Evolutionary conservation across 257 asterid genomes (phyloP), one percentile per base, ranked within the genome.

Genomic region (Verbena officinalis): DNA sequence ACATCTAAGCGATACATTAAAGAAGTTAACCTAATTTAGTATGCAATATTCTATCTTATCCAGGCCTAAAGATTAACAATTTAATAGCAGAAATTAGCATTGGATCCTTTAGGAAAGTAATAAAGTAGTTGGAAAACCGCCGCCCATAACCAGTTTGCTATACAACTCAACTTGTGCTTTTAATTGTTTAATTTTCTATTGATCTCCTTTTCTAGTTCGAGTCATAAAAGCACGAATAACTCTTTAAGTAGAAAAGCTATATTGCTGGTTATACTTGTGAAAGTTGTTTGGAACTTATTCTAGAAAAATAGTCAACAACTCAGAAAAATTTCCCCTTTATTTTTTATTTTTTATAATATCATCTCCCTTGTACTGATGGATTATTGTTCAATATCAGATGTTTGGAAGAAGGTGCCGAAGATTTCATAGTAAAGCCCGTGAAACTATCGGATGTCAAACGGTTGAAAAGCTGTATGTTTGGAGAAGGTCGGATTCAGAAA

Each of bases 351-450:
- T 42, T 54, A 1, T 0, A 4, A 2, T 27, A 2, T 34, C 1
- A 23, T n/a, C 15, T 11, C 5, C 1, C 8, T 7, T 15, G 1
- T 40, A 36, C 14, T 72, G 45, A 65, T 7, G 17, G 42, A 20
- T 45, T 45, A 0, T 7, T 33, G n/a, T 55, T 74, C 9, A 1
- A 24, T 74, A 10, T 68, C 83, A 92, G 98, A 64, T 92, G 98
- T 74, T 74, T 92, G 81, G 93, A 89, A 73, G 97, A 92, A 81
- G 98, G 98, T 0, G 98, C 98, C 1, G 97, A 92, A 68, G 98
- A 92, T 67, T 92, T 89, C 72, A 78, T 92, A 60, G 91, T 89
- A 46, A 92, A 92, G 80, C 98, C 98, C 0, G 98, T 92, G 12
- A 85, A 84, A 63, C 45, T 92, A 22, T 51, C 94, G 0, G 98